Percentiles rank a stretch among this genome's conserved stretches.
Conservation (phyloP, 257 asterid species). For the Handroanthus guayacan region DNA sequence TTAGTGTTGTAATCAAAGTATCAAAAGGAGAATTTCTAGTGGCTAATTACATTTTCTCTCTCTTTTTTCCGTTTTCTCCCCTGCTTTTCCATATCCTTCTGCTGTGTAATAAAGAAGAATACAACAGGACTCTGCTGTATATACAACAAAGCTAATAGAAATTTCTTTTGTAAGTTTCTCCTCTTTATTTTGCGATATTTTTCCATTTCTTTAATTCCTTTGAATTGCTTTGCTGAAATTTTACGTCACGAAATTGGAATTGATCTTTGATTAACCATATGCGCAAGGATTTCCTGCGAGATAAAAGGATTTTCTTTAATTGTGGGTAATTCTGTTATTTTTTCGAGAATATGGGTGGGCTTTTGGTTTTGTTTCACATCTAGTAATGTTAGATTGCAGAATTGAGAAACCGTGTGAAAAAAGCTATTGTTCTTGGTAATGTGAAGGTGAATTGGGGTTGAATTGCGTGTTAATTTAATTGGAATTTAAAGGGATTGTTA, state of each 20-base stretch:
- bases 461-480: slow-evolving; percentile 42
- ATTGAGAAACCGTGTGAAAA: slow-evolving; percentile 33
- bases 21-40: slow-evolving; percentile 20
- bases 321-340: background rate
- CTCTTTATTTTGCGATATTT: background rate
- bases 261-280: slow-evolving; percentile 43
- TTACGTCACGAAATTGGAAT: slow-evolving; percentile 35
- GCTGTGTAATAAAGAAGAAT: slow-evolving; percentile 43
- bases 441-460: slow-evolving; percentile 40
- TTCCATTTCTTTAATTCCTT: background rate
- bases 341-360: slow-evolving; percentile 27
- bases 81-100: slow-evolving; percentile 36
- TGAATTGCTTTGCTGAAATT: slow-evolving; percentile 44
- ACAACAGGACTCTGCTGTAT: slow-evolving; percentile 30
- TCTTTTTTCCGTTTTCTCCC: background rate
- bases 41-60: background rate
- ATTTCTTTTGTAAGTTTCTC: slow-evolving; percentile 22
- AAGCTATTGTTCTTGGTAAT: slow-evolving; percentile 24
- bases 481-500: slow-evolving; percentile 41
- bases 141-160: slow-evolving; percentile 43
- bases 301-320: slow-evolving; percentile 39
- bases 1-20: slow-evolving; percentile 28
- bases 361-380: slow-evolving; percentile 66
- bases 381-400: slow-evolving; percentile 49
- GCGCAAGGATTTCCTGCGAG: slow-evolving; percentile 39